Evolutionary conservation across 2,329 filamentous ascomycete genomes (phyloP).

Genomic region (Sarocladiaceae sp.): DNA sequence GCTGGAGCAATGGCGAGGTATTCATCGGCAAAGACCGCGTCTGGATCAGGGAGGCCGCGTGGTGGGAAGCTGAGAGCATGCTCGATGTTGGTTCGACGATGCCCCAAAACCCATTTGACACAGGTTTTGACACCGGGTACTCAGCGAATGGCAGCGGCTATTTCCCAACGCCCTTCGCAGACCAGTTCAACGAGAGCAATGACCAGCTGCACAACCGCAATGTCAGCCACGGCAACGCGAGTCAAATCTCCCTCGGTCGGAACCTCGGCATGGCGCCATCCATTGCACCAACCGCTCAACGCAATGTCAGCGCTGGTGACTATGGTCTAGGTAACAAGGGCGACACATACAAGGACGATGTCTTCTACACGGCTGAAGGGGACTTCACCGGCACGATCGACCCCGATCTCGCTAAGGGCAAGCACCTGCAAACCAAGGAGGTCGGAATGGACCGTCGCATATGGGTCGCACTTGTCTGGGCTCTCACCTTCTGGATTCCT

Average conservation of each 20-base stretch:
- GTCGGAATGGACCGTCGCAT: conserved; percentile 61
- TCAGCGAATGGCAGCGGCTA: conserved; percentile 62
- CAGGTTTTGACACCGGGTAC: conserved; percentile 65
- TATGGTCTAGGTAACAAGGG: conserved; percentile 88
- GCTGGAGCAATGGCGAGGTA: conserved; percentile 98
- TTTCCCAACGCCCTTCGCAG: conserved; percentile 55
- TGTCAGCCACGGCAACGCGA: conserved; percentile 50
- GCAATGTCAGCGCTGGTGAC: conserved; percentile 64
- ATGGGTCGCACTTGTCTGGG: conserved; percentile 84
- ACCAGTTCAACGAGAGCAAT: conserved; percentile 53
- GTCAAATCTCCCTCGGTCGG: conserved; percentile 47
- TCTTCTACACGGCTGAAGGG: conserved; percentile 70
- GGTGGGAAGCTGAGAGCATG: conserved; percentile 98
- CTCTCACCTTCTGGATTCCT: conserved; percentile 89
- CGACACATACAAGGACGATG: conserved; percentile 68
- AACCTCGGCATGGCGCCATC: conserved; percentile 48
- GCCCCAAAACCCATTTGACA: conserved; percentile 43
- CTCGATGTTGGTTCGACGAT: conserved; percentile 52
- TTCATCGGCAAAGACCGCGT: conserved; percentile 86
- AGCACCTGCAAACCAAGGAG: conserved; percentile 67
- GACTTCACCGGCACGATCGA: conserved; percentile 69
- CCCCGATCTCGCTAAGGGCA: conserved; percentile 71
- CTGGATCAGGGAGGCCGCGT: conserved; percentile 90
- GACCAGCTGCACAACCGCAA: conserved; percentile 66
- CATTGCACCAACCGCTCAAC: conserved; percentile 53